Base-by-base conservation (phyloP, 2,329 filamentous ascomycete genomes). In the Alternaria novae-zelandiae region DNA sequence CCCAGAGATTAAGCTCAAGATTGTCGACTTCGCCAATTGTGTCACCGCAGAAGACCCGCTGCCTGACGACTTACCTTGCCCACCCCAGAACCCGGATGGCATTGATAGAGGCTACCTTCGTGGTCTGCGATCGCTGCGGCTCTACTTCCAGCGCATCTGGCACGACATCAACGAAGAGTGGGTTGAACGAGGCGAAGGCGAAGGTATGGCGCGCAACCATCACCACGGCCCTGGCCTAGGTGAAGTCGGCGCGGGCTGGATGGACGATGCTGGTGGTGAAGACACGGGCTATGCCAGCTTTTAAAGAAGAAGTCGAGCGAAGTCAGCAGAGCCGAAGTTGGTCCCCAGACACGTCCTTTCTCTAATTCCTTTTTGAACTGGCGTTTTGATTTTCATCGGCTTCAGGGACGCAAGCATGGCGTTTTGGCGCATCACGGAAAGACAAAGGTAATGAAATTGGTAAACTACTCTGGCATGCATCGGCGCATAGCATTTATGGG, bases 11-110 rank as follows among this genome's bases (percentile, higher is more conserved):
- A 92, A 97, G 79, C 90, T 99, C 82, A 97, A 97, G 81, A 96
- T 99, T 79, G 95, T 97, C 61, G 96, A 99, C 80, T 99, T 99
- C 82, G 96, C 96, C 67, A 99, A 99, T 78, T 97, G 95, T 75
- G 90, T 98, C 36, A 98, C 94, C 1, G 92, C 93, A 5, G 91
- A 96, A 69, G 94, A 97, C 73, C 78, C 82, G 54, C 74, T 88
- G 4, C 82, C 86, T 1, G 81, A 89, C 11, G 84, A 88, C 63
- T 81, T 84, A 2, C 82, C 84, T 17, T 97, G 95, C 71, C 96
- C 96, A 13, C 96, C 96, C 5, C 86, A 88, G 63, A 88, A 96
- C 75, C 92, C 93, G 0, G 83, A 90, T 36, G 90, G 93, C 64
- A 90, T 97, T 7, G 96, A 99, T 71, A 87, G 90, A 26, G 96